A percentile compares a stretch with the other conserved stretches of the same genome.
Conservation (phyloP, 495 filamentous ascomycete species). For the Achaetomiella virescens region DNA sequence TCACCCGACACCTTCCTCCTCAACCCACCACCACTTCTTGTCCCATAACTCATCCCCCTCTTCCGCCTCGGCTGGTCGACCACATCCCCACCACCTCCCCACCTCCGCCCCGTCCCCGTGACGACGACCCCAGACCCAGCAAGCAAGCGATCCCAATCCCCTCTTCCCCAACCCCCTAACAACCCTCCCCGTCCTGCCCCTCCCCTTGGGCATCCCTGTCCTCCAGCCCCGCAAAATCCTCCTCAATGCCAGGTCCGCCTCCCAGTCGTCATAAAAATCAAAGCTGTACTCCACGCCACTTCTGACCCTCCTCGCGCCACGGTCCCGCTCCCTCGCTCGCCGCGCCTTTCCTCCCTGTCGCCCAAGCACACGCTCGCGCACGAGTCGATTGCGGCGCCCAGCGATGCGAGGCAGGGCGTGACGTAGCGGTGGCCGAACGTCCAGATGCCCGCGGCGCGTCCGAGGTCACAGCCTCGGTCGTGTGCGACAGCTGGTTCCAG, state of each 20-base stretch:
- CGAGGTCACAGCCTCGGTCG: conserved; percentile 87
- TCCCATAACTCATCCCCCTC: conserved; percentile 85
- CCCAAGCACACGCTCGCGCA: conserved; percentile 70
- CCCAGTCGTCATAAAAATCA: conserved; percentile 99
- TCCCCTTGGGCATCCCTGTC: conserved; percentile 47
- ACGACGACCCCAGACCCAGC: conserved; percentile 63
- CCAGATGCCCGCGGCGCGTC: conserved; percentile 81
- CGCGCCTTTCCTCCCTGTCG: conserved; percentile 64
- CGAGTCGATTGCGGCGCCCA: conserved; percentile 58
- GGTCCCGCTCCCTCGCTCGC: conserved; percentile 51
- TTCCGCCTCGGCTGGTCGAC: conserved; percentile 65
- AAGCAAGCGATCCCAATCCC: conserved; percentile 82
- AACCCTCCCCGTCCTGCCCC: conserved; percentile 42
- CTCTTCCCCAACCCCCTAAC: conserved; percentile 59
- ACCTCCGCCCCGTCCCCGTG: conserved; percentile 22
- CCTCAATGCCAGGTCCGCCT: conserved; percentile 58
- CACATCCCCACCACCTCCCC: conserved; percentile 33
- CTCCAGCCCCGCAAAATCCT: conserved; percentile 20
- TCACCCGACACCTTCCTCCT: conserved; percentile 65
- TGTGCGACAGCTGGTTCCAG: conserved; percentile 88
- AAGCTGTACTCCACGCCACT: conserved; percentile 76
- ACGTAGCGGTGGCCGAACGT: conserved; percentile 81
- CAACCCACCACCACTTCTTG: conserved; percentile 46
- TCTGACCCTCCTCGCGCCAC: conserved; percentile 36
- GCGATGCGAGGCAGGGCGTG: conserved; percentile 65